Evolutionary conservation across 768 basidiomycete species (phyloP).

Genomic region (Daedaleopsis nitida): DNA sequence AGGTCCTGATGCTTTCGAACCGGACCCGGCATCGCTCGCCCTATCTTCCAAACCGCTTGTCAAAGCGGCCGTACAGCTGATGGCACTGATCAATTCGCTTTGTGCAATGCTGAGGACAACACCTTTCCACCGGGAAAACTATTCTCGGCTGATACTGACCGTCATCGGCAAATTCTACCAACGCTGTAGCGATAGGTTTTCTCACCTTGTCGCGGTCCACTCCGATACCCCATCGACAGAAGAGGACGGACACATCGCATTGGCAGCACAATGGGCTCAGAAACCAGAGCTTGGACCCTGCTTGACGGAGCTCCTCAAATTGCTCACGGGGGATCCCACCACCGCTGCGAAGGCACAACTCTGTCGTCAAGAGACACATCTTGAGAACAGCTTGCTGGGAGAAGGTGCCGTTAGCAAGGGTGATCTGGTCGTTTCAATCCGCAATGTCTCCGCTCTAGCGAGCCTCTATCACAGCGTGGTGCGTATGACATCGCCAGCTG

Average conservation of each 20-base stretch:
- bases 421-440: constrained; percentile 70
- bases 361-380: constrained; percentile 74
- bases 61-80: constrained; percentile 82
- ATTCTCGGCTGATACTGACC: constrained; percentile 89
- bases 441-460: constrained; percentile 75
- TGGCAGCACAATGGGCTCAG: constrained; percentile 85
- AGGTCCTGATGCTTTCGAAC: constrained; percentile 88
- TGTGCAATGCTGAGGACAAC: constrained; percentile 89
- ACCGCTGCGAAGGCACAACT: constrained; percentile 52
- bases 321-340: constrained; percentile 40
- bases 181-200: constrained; percentile 86
- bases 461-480: constrained; percentile 87
- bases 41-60: constrained; percentile 75
- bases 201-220: constrained; percentile 59
- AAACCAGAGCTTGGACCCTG: constrained; percentile 75
- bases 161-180: constrained; percentile 97
- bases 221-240: constrained; percentile 27
- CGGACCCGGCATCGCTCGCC: constrained; percentile 67
- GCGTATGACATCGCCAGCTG: constrained; percentile 32
- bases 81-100: constrained; percentile 88
- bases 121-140: constrained; percentile 94
- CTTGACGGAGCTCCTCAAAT: constrained; percentile 62
- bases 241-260: constrained; percentile 43
- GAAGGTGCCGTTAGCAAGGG: constrained; percentile 53
- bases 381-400: constrained; percentile 71